Evolutionary conservation across 805 yeast species (phyloP), one percentile per base, ranked within the genome.

Genomic region (Saturnispora ahearnii): DNA sequence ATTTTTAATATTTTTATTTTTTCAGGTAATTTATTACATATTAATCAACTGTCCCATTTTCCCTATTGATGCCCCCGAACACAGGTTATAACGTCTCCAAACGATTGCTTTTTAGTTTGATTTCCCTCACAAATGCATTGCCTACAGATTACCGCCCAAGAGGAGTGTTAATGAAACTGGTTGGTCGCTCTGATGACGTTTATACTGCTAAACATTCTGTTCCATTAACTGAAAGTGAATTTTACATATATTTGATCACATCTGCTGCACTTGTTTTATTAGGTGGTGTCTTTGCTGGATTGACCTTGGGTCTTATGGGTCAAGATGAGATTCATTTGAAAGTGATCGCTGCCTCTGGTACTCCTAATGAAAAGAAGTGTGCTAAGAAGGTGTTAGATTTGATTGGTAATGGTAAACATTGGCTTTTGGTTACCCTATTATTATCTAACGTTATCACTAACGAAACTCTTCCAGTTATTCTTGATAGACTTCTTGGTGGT

Each of bases 251-350:
- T 57, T 62, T 79, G 57, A 46, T 70, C 45, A 70, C 82, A 12
- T 82, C 93, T 1, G 73, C 76, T 6, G 55, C 70, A 22, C 71
- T 87, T 24, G 95, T 87, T 1, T 59, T 87, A 33, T 71, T 84
- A 4, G 96, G 96, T 51, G 96, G 96, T 57, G 81, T 85, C n/a
- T 87, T 87, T 73, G 95, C 96, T 5, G 96, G 95, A 7, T 73
- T 91, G 41, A 93, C 99, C n/a, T 72, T 91, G 45, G 98, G 93
- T 2, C 75, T 91, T 10, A 91, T 91, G 99, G 98, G 98, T 57
- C 98, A 91, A 66, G 98, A 91, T 65, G 98, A 91, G 66, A 91
- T 91, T 24, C 87, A 90, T 60, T 73, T 91, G 53, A 91, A 87
- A 66, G 99, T 91, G 11, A 84, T 91, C 53, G 82, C 89, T 49